Evolutionary conservation across 2,329 filamentous ascomycete species (phyloP).

Genomic region (Verruconis gallopava): DNA sequence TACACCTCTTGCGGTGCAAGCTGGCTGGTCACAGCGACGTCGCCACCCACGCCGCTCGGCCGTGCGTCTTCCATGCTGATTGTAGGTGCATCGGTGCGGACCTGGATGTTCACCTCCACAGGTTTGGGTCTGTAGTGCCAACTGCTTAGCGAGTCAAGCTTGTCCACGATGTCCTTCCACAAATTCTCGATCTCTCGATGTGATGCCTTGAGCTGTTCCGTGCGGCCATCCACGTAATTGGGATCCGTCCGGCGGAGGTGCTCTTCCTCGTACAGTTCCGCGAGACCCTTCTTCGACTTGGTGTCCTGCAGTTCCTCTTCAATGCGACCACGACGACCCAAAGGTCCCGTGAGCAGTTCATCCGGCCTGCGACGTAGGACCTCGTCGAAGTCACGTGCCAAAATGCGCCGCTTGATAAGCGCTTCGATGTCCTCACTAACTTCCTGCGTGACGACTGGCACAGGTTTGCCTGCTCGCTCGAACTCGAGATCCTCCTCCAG

Average conservation of each 20-base stretch:
- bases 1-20: constrained; percentile 94
- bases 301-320: constrained; percentile 67
- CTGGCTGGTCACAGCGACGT: constrained; percentile 49
- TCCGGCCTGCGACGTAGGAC: constrained; percentile 71
- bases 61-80: constrained; percentile 92
- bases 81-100: constrained; percentile 82
- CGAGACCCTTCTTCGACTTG: constrained; percentile 76
- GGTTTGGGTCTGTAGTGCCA: constrained; percentile 94
- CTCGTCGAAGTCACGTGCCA: constrained; percentile 86
- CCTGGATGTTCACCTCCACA: constrained; percentile 64
- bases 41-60: constrained; percentile 60
- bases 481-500: constrained; percentile 93
- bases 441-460: constrained; percentile 86
- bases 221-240: constrained; percentile 65
- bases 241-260: constrained; percentile 68
- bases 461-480: constrained; percentile 85
- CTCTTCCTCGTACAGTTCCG: constrained; percentile 89
- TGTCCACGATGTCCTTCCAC: constrained; percentile 69
- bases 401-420: constrained; percentile 84
- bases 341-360: constrained; percentile 47
- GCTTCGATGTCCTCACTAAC: constrained; percentile 84
- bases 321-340: constrained; percentile 51
- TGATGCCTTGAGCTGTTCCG: constrained; percentile 70
- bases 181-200: constrained; percentile 70
- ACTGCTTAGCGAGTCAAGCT: constrained; percentile 79